Conservation (phyloP, 2,329 filamentous ascomycete genomes). For the Penicillium sp. region DNA sequence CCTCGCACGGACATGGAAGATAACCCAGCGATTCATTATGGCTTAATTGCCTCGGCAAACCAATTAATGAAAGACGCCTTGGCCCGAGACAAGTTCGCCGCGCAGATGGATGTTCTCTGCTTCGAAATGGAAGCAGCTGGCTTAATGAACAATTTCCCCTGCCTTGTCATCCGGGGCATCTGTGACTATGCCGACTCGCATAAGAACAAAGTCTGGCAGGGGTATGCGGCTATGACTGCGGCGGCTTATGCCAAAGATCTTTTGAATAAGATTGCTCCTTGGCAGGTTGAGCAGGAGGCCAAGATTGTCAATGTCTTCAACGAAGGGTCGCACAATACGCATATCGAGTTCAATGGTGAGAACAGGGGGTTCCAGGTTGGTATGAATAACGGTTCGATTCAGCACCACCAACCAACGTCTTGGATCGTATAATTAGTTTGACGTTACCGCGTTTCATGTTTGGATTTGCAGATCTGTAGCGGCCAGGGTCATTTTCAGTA, state of each 20-base stretch:
- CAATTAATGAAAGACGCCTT: not conserved
- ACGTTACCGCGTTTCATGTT: too few relatives aligned
- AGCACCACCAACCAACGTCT: too few relatives aligned
- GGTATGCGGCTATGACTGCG: conserved; percentile 11
- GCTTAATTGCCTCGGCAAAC: not conserved
- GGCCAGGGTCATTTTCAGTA: too few relatives aligned
- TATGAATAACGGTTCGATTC: too few relatives aligned
- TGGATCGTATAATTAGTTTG: too few relatives aligned
- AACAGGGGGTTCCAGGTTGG: too few relatives aligned
- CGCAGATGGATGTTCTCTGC: not conserved
- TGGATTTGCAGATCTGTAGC: too few relatives aligned
- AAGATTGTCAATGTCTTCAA: too few relatives aligned
- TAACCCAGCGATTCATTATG: not conserved
- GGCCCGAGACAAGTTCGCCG: not conserved
- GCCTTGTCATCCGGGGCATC: conserved; percentile 21
- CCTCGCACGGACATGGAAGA: not conserved
- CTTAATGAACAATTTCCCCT: conserved; percentile 10
- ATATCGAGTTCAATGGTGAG: too few relatives aligned
- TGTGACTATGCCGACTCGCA: conserved; percentile 22
- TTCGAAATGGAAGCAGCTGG: conserved; percentile 18
- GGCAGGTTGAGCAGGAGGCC: too few relatives aligned
- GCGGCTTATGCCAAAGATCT: conserved; percentile 2
- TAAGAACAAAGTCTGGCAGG: conserved; percentile 18
- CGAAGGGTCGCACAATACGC: too few relatives aligned
- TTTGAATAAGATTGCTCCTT: too few relatives aligned